Conservation (phyloP, 352 stramenopile species). For the Phytopythium aichiense region DNA sequence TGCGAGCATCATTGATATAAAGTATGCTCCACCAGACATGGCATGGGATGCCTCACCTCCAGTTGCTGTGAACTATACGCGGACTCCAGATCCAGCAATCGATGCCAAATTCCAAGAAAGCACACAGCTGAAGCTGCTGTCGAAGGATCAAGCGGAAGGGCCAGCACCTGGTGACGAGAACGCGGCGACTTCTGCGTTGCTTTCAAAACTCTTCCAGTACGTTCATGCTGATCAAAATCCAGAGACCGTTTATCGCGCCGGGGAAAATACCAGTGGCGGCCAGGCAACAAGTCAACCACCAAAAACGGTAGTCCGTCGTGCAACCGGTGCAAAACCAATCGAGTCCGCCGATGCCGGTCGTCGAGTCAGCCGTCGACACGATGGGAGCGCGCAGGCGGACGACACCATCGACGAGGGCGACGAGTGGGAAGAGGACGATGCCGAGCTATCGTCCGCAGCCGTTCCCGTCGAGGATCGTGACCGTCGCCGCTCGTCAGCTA, state of each 20-base stretch:
- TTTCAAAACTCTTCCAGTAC: conserved; percentile 1
- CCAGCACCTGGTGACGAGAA: not conserved
- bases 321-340: too few relatives aligned
- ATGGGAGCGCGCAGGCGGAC: not conserved
- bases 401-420: not conserved
- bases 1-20: not conserved
- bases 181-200: not conserved
- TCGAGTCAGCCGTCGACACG: not conserved
- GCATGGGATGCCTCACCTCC: not conserved
- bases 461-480: not conserved
- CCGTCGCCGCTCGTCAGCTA: not conserved
- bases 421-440: conserved; percentile 1
- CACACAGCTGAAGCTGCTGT: not conserved
- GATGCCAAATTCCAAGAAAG: not conserved
- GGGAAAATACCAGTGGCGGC: too few relatives aligned
- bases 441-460: not conserved
- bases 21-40: too few relatives aligned
- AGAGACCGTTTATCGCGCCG: too few relatives aligned
- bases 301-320: too few relatives aligned
- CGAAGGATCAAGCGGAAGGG: not conserved
- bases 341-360: not conserved
- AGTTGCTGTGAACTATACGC: not conserved
- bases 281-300: too few relatives aligned
- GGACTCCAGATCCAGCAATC: not conserved
- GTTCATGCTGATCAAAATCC: not conserved